A percentile compares a stretch with the other conserved stretches of the same genome.
Conservation (phyloP, 2,329 filamentous ascomycete genomes). For the Rhynchosporium graminicola region DNA sequence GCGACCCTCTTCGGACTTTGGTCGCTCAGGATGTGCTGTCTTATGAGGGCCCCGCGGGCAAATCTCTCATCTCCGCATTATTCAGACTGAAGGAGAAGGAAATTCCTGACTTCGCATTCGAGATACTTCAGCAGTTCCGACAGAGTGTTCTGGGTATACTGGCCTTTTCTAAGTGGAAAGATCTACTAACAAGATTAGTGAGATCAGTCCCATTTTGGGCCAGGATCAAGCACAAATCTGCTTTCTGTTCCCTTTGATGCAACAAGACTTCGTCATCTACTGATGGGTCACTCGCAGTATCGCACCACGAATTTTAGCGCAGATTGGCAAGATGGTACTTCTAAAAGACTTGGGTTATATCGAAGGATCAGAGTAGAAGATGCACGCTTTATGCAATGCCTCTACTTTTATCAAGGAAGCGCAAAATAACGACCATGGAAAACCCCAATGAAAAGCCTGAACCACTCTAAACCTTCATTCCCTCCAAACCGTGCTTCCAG, state of each 20-base stretch:
- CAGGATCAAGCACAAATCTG: background rate
- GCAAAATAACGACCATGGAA: slow-evolving; percentile 4
- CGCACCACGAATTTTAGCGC: background rate
- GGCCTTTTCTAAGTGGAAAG: slow-evolving; percentile 1
- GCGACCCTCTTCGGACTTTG: slow-evolving; percentile 15
- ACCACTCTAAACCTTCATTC: slow-evolving; percentile 81
- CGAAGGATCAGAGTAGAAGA: slow-evolving; percentile 13
- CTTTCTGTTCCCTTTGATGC: too few relatives aligned
- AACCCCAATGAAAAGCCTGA: slow-evolving; percentile 3
- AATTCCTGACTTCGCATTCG: slow-evolving; percentile 20
- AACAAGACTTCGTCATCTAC: too few relatives aligned
- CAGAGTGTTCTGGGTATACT: background rate
- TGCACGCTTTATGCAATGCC: slow-evolving; percentile 17
- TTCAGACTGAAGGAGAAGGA: slow-evolving; percentile 7
- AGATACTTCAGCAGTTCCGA: slow-evolving; percentile 18
- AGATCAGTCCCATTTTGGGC: background rate
- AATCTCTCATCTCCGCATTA: background rate
- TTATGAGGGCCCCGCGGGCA: background rate
- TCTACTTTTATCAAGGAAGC: slow-evolving; percentile 12
- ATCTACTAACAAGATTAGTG: background rate
- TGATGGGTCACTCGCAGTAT: too few relatives aligned
- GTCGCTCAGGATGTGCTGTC: slow-evolving; percentile 13
- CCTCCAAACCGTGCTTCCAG: slow-evolving; percentile 92
- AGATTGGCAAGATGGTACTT: slow-evolving; percentile 7
- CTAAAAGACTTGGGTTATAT: slow-evolving; percentile 13